These are phyloP conservation scores for Orbilia javanica DNA, from an alignment of 2,329 filamentous ascomycete genomes.

Conservation along the genomic window DNA sequence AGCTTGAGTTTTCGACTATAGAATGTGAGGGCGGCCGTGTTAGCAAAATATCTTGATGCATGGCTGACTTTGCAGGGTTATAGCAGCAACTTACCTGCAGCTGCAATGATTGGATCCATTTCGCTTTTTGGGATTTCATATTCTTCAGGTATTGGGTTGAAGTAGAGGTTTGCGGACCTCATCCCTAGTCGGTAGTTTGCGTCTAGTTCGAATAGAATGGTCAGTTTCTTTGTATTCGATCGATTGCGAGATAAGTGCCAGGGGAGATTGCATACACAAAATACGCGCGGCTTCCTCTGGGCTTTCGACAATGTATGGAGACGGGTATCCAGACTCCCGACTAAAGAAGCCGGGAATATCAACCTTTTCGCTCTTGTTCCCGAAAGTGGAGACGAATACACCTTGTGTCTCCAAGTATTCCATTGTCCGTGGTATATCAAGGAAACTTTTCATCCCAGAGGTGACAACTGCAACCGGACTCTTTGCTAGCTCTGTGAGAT, in stretches of 20 bases:
- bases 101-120: conserved; percentile 77
- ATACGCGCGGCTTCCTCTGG: conserved; percentile 90
- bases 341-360: conserved; percentile 96
- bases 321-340: conserved; percentile 83
- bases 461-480: conserved; percentile 89
- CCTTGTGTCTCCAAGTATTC: conserved; percentile 79
- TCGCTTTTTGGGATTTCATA: conserved; percentile 77
- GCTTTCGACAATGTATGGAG: conserved; percentile 79
- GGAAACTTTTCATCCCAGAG: conserved; percentile 94
- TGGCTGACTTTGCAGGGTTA: not conserved
- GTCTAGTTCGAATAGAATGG: conserved; percentile 1
- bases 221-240: not conserved
- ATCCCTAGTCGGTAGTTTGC: conserved; percentile 78
- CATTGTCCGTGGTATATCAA: conserved; percentile 89
- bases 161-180: conserved; percentile 84
- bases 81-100: conserved; percentile 71
- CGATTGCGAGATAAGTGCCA: conserved; percentile 39
- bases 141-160: conserved; percentile 84
- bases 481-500: conserved; percentile 91
- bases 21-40: not conserved
- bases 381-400: conserved; percentile 88
- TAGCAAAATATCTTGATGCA: not conserved
- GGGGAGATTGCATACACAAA: conserved; percentile 69
- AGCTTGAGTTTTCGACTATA: conserved; percentile 69
- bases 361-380: conserved; percentile 74